phyloP scores from a whole-genome alignment of 2,329 filamentous ascomycete species.

The Magnaporthiopsis incrustans region DNA sequence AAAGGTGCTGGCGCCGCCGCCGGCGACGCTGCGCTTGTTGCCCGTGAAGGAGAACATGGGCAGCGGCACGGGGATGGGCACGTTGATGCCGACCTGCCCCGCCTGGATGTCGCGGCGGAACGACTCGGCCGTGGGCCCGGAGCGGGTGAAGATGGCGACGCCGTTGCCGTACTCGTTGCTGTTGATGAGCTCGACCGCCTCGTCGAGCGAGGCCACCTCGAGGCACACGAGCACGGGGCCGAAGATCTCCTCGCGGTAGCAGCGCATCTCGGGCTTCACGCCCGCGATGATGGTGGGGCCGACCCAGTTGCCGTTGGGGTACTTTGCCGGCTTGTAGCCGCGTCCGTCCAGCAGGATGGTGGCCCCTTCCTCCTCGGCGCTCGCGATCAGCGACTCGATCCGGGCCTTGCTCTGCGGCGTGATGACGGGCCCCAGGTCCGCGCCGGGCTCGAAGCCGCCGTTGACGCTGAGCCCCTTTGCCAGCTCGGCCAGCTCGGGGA shows the following conservation, averaged over 20 bases:
- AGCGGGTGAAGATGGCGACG: conserved; percentile 75
- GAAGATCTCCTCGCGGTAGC: conserved; percentile 82
- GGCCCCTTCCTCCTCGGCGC: conserved; percentile 72
- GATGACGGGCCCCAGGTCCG: conserved; percentile 77
- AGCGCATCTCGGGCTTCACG: conserved; percentile 73
- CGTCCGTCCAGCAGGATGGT: conserved; percentile 77
- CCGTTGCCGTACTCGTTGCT: conserved; percentile 82
- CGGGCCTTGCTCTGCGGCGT: conserved; percentile 69
- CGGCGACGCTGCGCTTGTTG: conserved; percentile 86
- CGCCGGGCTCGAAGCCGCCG: conserved; percentile 72
- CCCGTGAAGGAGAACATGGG: conserved; percentile 68
- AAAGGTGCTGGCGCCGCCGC: conserved; percentile 86
- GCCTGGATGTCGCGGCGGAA: conserved; percentile 79
- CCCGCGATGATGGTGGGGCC: conserved; percentile 77
- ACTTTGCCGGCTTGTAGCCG: conserved; percentile 66
- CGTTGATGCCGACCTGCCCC: conserved; percentile 80
- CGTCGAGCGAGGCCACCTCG: conserved; percentile 69
- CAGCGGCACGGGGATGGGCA: conserved; percentile 65
- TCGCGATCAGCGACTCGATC: conserved; percentile 68
- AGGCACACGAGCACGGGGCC: conserved; percentile 77
- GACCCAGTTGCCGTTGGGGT: conserved; percentile 80
- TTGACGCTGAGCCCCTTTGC: conserved; percentile 67
- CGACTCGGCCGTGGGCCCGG: conserved; percentile 65
- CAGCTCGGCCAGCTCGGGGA: conserved; percentile 67
- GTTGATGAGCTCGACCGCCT: conserved; percentile 76